A percentile compares a stretch with the other conserved stretches of the same genome.
These are phyloP conservation scores for Heritiera fomes DNA, from an alignment of 345 rosid species.

Conservation along the genomic window DNA sequence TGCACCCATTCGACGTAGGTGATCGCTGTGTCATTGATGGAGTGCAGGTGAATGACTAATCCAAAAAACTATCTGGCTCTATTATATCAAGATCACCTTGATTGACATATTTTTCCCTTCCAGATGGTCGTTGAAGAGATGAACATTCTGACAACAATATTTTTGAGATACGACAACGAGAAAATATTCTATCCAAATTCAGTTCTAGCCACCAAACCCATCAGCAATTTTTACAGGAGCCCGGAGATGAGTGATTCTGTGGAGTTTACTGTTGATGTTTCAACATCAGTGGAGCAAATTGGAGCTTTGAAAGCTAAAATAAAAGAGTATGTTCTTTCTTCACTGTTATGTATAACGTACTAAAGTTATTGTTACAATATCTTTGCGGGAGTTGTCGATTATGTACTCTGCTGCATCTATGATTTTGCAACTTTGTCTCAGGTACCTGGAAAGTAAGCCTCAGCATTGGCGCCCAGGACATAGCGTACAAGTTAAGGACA, in stretches of 20 bases:
- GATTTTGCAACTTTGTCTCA: constrained; percentile 22
- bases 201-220: constrained; percentile 46
- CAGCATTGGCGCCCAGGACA: constrained; percentile 56
- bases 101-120: constrained; percentile 9
- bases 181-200: constrained; percentile 62
- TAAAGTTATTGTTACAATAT: no score
- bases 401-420: not conserved
- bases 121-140: constrained; percentile 77
- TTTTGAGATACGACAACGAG: constrained; percentile 59
- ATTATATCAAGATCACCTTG: not conserved
- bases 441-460: constrained; percentile 64
- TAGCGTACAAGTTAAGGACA: constrained; percentile 51
- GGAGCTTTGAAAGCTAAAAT: constrained; percentile 46
- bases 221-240: constrained; percentile 62
- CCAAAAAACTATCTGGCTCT: not conserved
- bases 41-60: constrained; percentile 43
- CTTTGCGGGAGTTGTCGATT: not conserved
- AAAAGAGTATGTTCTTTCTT: constrained; percentile 37
- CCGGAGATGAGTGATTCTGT: constrained; percentile 71
- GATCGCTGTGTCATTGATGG: constrained; percentile 72
- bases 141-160: constrained; percentile 63
- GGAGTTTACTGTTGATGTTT: constrained; percentile 56
- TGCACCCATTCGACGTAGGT: constrained; percentile 72
- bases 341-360: not conserved
- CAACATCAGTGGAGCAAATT: constrained; percentile 56